These are phyloP conservation scores for Pestalotiopsis sp. DNA, from an alignment of 2,329 filamentous ascomycete species.

Conservation along the genomic window DNA sequence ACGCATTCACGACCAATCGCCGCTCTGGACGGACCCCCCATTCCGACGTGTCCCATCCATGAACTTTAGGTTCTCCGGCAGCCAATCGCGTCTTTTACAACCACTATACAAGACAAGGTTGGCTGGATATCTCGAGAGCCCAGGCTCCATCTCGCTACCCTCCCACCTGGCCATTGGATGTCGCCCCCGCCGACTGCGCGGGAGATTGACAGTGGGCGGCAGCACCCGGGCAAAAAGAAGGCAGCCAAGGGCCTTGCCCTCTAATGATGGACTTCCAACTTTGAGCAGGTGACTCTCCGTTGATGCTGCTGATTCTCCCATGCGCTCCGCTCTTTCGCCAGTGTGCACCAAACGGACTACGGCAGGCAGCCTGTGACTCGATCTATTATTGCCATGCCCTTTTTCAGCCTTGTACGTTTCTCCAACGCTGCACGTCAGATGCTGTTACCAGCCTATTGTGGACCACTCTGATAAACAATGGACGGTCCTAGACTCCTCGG, in stretches of 20 bases:
- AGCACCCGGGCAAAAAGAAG: not conserved
- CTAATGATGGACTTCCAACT: not conserved
- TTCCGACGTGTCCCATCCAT: slow-evolving; percentile 8
- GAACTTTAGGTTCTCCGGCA: not conserved
- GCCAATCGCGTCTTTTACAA: slow-evolving; percentile 3
- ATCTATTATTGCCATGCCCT: slow-evolving; percentile 21
- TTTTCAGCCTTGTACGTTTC: slow-evolving; percentile 36
- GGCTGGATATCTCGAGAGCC: slow-evolving; percentile 1
- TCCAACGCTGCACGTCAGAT: slow-evolving; percentile 33
- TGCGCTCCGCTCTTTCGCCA: slow-evolving; percentile 11
- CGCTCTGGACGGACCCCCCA: slow-evolving; percentile 13
- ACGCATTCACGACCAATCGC: slow-evolving; percentile 19
- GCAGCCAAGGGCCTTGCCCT: not conserved
- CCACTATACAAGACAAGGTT: not conserved
- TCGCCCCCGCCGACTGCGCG: not conserved
- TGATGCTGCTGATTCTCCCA: slow-evolving; percentile 1
- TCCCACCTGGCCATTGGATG: not conserved
- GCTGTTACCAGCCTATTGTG: slow-evolving; percentile 11
- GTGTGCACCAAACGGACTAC: slow-evolving; percentile 16
- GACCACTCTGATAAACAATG: not conserved
- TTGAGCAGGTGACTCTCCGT: slow-evolving; percentile 1
- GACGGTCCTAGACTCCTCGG: not conserved
- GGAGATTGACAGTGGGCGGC: slow-evolving; percentile 1
- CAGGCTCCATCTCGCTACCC: not conserved
- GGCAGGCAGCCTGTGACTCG: slow-evolving; percentile 11